Evolutionary conservation across 345 rosid species (phyloP).

Genomic region (Atalantia buxifolia): DNA sequence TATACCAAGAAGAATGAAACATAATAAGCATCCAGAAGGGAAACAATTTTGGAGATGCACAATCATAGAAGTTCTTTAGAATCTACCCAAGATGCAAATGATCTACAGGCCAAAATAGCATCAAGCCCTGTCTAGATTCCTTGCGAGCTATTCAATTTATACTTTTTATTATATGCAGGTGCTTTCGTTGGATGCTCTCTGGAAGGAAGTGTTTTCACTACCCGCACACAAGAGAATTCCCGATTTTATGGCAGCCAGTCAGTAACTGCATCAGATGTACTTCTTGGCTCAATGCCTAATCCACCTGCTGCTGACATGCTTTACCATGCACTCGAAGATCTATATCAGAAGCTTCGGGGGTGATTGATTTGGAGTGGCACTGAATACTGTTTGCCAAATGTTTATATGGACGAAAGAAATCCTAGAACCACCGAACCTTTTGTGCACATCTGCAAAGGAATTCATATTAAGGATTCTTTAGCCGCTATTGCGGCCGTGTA

Average conservation of each 20-base stretch:
- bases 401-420: neutral
- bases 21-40: neutral
- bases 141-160: neutral
- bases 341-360: slow-evolving; percentile 53
- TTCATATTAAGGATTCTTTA: neutral
- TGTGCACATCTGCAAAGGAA: neutral
- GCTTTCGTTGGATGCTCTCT: slow-evolving; percentile 94
- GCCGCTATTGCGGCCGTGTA: neutral
- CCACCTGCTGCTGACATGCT: slow-evolving; percentile 91
- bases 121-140: neutral
- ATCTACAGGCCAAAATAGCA: neutral
- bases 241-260: slow-evolving; percentile 89
- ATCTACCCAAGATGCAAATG: neutral
- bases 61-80: neutral
- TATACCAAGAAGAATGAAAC: neutral
- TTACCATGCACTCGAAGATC: slow-evolving; percentile 67
- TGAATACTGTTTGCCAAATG: neutral
- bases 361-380: slow-evolving; percentile 15
- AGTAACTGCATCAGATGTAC: slow-evolving; percentile 62
- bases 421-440: neutral
- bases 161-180: slow-evolving; percentile 38
- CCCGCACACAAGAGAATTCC: slow-evolving; percentile 66
- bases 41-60: neutral
- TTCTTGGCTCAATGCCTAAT: slow-evolving; percentile 71
- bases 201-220: slow-evolving; percentile 80